Base-by-base conservation (phyloP, 1,284 basidiomycete genomes). In the Trichosporon asahii region DNA sequence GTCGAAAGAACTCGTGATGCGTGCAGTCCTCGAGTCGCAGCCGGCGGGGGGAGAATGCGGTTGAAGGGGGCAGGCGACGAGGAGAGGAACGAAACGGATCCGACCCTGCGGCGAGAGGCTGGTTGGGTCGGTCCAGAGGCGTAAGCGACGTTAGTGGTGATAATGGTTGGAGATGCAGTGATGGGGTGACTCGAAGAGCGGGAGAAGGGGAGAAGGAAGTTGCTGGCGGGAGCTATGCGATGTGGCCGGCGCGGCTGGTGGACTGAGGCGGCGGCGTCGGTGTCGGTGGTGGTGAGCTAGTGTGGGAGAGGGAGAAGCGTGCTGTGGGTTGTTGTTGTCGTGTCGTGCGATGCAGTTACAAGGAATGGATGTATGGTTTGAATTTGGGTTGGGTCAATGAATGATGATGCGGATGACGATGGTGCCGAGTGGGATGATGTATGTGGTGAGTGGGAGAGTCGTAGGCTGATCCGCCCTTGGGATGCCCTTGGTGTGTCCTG, bases 121-220 rank as follows among this genome's bases (percentile, higher is more conserved):
- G 57, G 57, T n/a, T 61, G 57, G 57, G 57, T 31, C 57, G 57
- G 86, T 3, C 84, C 84, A n/a, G 77, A 73, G 60, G 82, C 72
- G 68, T 76, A 63, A 7, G 60, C 63, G 64, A 49, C 72, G 61
- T 76, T 44, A 68, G 75, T 65, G 15, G 60, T 63, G 68, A 72
- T 67, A 14, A 23, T 65, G 64, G 25, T 25, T 65, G 64, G 49
- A 15, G 31, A 46, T 25, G 64, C 64, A 46, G 44, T n/a, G 44
- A 14, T 33, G 64, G 63, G 35, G 31, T 65, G 57, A n/a, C 15
- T 31, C 27, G 27, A n/a, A 0, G 27, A 4, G 53, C 25, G 14
- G 14, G 53, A 57, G 27, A n/a, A 31, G 14, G 55, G 12, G 4
- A 27, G 55, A 9, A 15, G 55, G 5, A 27, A 4, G 55, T 18